Percentiles rank a stretch among this genome's conserved stretches.
Conservation (phyloP, 2,329 filamentous ascomycete genomes). For the Colletotrichum falcatum region DNA sequence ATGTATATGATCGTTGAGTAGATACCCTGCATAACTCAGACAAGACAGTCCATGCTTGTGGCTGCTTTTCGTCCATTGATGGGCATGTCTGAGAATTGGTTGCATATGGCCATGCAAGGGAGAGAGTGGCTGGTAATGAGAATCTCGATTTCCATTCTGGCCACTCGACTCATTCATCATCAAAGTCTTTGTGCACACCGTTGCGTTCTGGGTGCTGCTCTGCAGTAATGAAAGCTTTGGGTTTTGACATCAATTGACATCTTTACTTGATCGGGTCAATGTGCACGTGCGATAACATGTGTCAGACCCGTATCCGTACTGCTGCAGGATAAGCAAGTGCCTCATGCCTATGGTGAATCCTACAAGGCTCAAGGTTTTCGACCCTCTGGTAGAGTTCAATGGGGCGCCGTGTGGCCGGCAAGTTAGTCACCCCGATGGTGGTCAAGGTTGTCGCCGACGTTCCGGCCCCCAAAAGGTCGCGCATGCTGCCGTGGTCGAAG, state of each 20-base stretch:
- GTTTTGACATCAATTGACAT: neutral
- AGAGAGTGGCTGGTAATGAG: neutral
- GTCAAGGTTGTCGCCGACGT: too few relatives aligned
- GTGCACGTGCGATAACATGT: neutral
- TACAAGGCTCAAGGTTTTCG: too few relatives aligned
- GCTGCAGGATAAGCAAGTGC: neutral
- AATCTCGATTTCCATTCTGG: neutral
- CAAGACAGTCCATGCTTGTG: neutral
- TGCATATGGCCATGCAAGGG: neutral
- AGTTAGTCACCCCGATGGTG: too few relatives aligned
- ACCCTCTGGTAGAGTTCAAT: too few relatives aligned
- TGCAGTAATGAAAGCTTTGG: neutral
- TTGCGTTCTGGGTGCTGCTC: neutral
- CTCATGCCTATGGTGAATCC: neutral
- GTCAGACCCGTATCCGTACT: neutral
- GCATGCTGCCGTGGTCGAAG: too few relatives aligned
- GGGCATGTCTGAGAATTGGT: neutral
- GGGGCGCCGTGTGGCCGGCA: too few relatives aligned
- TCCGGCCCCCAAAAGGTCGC: too few relatives aligned
- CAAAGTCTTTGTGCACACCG: neutral
- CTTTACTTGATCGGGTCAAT: neutral
- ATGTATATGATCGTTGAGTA: neutral
- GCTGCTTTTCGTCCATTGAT: neutral
- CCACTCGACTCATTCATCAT: neutral
- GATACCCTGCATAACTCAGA: neutral